These are phyloP conservation scores for Lolium perenne DNA, from an alignment of 176 grass and related monocot species.

Conservation along the genomic window DNA sequence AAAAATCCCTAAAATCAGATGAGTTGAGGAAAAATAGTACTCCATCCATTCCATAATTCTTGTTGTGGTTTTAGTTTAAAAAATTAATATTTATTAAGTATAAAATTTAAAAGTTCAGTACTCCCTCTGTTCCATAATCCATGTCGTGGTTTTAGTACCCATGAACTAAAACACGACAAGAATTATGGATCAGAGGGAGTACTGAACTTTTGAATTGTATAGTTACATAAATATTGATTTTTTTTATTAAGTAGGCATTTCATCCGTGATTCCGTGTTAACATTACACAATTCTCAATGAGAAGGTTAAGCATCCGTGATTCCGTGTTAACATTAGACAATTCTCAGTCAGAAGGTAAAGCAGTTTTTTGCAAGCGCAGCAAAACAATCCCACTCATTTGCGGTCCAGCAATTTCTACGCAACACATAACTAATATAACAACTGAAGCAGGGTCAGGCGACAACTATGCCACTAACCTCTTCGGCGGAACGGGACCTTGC, in stretches of 20 bases:
- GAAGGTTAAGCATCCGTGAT: background rate
- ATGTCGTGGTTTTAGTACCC: too few species aligned
- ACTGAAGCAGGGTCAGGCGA: background rate
- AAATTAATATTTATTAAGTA: too few species aligned
- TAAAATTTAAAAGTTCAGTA: too few species aligned
- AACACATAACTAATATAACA: background rate
- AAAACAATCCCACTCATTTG: background rate
- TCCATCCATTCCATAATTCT: too few species aligned
- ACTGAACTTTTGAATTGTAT: background rate
- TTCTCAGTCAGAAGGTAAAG: background rate
- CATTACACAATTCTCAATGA: background rate
- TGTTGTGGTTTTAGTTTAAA: too few species aligned
- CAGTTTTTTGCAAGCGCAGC: background rate
- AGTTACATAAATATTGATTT: background rate
- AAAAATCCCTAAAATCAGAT: background rate
- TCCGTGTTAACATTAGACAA: background rate
- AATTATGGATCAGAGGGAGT: too few species aligned
- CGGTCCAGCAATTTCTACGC: background rate
- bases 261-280: background rate
- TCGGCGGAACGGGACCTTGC: conserved; percentile 82
- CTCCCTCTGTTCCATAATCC: too few species aligned
- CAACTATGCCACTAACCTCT: conserved; percentile 53
- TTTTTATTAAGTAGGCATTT: background rate
- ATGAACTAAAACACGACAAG: too few species aligned
- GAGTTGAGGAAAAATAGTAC: background rate